Evolutionary conservation across 2,329 filamentous ascomycete species (phyloP), one percentile per base, ranked within the genome.

Genomic region (Alternaria rosae): DNA sequence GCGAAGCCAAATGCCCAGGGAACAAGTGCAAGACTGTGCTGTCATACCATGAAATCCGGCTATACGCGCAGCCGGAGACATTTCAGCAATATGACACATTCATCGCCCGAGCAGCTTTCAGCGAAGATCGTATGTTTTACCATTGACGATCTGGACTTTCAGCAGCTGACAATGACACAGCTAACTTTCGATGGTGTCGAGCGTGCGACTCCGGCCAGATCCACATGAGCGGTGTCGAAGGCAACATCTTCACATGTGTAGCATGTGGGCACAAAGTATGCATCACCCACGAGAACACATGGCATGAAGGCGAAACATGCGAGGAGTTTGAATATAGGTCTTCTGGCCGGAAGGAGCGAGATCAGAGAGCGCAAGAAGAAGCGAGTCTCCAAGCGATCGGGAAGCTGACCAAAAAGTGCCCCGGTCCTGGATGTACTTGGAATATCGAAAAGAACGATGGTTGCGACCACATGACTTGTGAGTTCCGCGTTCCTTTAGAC

Each of bases 151-250:
- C n/a, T 32, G 3, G 15, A 8, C 6, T 7, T 17, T 12, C 38
- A 7, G 11, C 3, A 32, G 55, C 50, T 58, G 44, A 54, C 23
- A 23, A 43, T 26, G 13, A 12, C 25, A 65, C 28, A 65, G 65
- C 80, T 0, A 82, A 83, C 53, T 88, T 87, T 69, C 74, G 82
- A n/a, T 87, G 84, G 83, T 89, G 87, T 66, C 81, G 85, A 6
- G 65, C 65, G 1, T 89, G 87, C 66, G 77, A 74, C 4, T 83
- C 80, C 2, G 86, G 86, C 0, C 86, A 88, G 61, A 78, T 86
- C 11, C 86, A 88, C 52, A 82, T 86, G 28, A 78, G 72, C 4
- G 82, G 82, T 15, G 62, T 69, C 4, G 75, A 75, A 3, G 79
- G 82, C 10, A 82, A 85, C 3, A 85, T 84, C 17, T 82, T 83